Conservation (phyloP, 2,329 filamentous ascomycete species). For the Calonectria henricotiae region DNA sequence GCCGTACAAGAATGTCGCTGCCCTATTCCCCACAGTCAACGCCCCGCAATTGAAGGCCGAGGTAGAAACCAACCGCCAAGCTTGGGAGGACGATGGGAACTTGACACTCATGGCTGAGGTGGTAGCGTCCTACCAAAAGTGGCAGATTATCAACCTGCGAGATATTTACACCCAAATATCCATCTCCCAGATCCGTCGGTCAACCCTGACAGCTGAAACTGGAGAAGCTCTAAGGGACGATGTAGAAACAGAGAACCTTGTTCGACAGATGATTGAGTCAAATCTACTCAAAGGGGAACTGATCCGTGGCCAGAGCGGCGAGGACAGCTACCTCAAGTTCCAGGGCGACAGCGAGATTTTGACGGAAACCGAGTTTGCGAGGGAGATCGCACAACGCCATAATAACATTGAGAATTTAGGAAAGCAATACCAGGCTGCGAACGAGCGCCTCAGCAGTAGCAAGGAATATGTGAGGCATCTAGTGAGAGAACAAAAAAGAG, state of each 20-base stretch:
- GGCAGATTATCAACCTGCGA: conserved; percentile 82
- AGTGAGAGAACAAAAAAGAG: conserved; percentile 64
- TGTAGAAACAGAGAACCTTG: conserved; percentile 63
- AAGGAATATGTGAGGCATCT: conserved; percentile 71
- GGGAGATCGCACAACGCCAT: conserved; percentile 63
- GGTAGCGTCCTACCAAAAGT: conserved; percentile 80
- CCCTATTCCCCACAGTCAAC: conserved; percentile 74
- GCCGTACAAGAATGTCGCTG: conserved; percentile 80
- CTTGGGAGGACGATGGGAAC: conserved; percentile 84
- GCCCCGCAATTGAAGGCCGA: conserved; percentile 76
- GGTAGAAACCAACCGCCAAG: conserved; percentile 69
- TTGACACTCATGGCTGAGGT: conserved; percentile 80
- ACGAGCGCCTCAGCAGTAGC: conserved; percentile 70
- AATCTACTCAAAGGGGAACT: conserved; percentile 70
- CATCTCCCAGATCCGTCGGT: conserved; percentile 67
- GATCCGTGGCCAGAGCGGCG: conserved; percentile 63
- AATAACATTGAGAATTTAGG: conserved; percentile 64
- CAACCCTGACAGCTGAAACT: conserved; percentile 71
- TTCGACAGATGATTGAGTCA: conserved; percentile 71
- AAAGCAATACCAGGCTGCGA: conserved; percentile 67
- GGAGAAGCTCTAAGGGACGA: conserved; percentile 62
- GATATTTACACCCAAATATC: conserved; percentile 78
- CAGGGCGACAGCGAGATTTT: conserved; percentile 61
- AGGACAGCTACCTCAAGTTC: conserved; percentile 69
- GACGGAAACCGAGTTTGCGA: conserved; percentile 68